Percentiles rank a stretch among this genome's conserved stretches.
Evolutionary conservation across 2,329 filamentous ascomycete species (phyloP).

Genomic region (Zalaria sp.): DNA sequence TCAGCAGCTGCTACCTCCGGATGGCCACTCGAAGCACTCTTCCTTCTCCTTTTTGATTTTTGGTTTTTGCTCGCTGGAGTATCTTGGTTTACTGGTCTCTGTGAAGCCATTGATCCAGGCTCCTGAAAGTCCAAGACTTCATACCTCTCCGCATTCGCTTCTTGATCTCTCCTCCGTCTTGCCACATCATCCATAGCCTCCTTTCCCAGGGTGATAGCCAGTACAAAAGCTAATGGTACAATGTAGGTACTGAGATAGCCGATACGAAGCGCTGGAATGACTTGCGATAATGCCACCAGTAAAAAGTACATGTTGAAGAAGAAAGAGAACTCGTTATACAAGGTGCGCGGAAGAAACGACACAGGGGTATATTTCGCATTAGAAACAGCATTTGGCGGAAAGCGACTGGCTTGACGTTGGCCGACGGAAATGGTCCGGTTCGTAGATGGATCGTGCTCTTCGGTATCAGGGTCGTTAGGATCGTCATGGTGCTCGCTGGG

Average conservation of each 20-base stretch:
- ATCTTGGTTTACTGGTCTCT: neutral
- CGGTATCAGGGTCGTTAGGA: constrained; percentile 19
- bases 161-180: constrained; percentile 70
- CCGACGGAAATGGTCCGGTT: constrained; percentile 67
- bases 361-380: constrained; percentile 96
- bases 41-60: constrained; percentile 14
- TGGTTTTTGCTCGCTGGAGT: constrained; percentile 8
- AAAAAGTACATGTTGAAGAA: constrained; percentile 99
- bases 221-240: constrained; percentile 80
- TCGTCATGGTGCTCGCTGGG: constrained; percentile 7
- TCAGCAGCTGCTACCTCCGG: constrained; percentile 32
- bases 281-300: constrained; percentile 84
- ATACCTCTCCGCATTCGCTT: constrained; percentile 88
- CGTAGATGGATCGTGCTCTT: constrained; percentile 45
- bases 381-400: constrained; percentile 81
- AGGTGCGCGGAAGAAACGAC: constrained; percentile 82
- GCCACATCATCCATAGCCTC: constrained; percentile 91
- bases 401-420: constrained; percentile 56
- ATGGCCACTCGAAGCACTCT: constrained; percentile 19
- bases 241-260: constrained; percentile 93
- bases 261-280: constrained; percentile 77
- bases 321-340: constrained; percentile 99
- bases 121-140: constrained; percentile 61
- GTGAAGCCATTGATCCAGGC: constrained; percentile 20
- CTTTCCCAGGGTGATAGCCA: constrained; percentile 85